These are phyloP conservation scores for Talaromyces sp. DNA, from an alignment of 2,329 filamentous ascomycete genomes.

Conservation along the genomic window DNA sequence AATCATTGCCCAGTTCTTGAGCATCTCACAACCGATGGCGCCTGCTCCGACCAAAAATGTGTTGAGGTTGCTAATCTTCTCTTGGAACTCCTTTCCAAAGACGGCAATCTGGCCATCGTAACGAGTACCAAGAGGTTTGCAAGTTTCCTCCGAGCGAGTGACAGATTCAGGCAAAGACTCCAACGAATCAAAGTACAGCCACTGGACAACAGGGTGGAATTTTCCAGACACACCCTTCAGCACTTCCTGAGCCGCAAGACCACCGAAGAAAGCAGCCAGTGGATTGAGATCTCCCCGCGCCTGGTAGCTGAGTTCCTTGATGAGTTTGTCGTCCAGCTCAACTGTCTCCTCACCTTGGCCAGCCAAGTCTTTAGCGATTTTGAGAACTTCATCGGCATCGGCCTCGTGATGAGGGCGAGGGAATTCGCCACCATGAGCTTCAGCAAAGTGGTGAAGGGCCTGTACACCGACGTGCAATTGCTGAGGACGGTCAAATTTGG, in stretches of 20 bases:
- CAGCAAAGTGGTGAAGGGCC: conserved; percentile 79
- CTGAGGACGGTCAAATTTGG: conserved; percentile 91
- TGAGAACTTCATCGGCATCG: conserved; percentile 74
- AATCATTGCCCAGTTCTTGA: conserved; percentile 99
- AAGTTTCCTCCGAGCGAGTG: conserved; percentile 75
- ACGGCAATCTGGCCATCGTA: conserved; percentile 98
- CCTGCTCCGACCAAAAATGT: conserved; percentile 95
- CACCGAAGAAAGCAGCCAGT: conserved; percentile 93
- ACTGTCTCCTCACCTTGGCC: conserved; percentile 62
- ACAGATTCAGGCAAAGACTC: conserved; percentile 79
- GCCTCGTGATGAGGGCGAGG: conserved; percentile 78
- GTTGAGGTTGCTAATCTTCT: conserved; percentile 83
- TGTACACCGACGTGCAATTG: conserved; percentile 92
- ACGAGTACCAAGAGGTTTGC: conserved; percentile 75
- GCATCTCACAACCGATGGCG: conserved; percentile 96
- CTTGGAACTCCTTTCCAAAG: conserved; percentile 87
- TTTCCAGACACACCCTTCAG: conserved; percentile 97
- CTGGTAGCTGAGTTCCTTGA: conserved; percentile 92
- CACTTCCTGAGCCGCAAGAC: conserved; percentile 87
- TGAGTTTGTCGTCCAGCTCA: conserved; percentile 85
- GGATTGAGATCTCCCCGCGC: conserved; percentile 84
- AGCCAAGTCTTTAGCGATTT: conserved; percentile 68
- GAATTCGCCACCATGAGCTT: conserved; percentile 63
- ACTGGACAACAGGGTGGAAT: conserved; percentile 92
- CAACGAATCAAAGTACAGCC: conserved; percentile 96